These are phyloP conservation scores for Neonectria faginata DNA, from an alignment of 2,329 filamentous ascomycete genomes.

Conservation along the genomic window DNA sequence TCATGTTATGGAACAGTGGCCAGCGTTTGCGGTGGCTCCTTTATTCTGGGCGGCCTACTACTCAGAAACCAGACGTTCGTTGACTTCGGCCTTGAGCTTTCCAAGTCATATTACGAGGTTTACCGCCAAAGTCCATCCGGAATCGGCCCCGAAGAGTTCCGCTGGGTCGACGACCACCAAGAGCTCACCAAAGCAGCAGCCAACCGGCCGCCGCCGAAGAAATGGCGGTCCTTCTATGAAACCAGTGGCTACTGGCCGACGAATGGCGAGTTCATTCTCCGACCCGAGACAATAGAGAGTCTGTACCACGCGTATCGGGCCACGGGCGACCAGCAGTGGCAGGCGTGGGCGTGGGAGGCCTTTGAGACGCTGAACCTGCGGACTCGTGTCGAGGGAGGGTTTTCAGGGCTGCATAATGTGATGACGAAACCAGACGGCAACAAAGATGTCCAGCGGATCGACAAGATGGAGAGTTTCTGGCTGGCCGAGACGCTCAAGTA, in stretches of 20 bases:
- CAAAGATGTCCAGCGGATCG: conserved; percentile 9
- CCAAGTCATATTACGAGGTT: conserved; percentile 32
- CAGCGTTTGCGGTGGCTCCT: conserved; percentile 30
- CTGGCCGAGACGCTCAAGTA: conserved; percentile 40
- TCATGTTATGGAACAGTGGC: conserved; percentile 20
- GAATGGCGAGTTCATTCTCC: conserved; percentile 34
- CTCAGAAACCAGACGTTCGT: conserved; percentile 28
- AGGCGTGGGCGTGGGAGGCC: conserved; percentile 34
- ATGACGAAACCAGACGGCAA: conserved; percentile 24
- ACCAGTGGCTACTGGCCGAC: conserved; percentile 30
- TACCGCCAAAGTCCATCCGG: conserved; percentile 32
- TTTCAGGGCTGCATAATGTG: conserved; percentile 16
- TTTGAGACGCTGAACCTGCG: conserved; percentile 24
- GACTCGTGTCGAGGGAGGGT: conserved; percentile 28
- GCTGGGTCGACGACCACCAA: conserved; percentile 37
- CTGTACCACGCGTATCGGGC: conserved; percentile 38
- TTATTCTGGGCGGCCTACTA: conserved; percentile 29
- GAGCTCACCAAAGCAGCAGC: conserved; percentile 16
- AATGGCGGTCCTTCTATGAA: conserved; percentile 32
- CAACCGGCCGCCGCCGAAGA: conserved; percentile 18
- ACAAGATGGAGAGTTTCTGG: conserved; percentile 43
- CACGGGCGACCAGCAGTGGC: conserved; percentile 32
- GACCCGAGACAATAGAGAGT: conserved; percentile 35
- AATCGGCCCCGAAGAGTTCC: conserved; percentile 35
- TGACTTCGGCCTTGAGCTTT: conserved; percentile 29